Conservation (phyloP, 352 stramenopile species). For the Phytophthora rubi region DNA sequence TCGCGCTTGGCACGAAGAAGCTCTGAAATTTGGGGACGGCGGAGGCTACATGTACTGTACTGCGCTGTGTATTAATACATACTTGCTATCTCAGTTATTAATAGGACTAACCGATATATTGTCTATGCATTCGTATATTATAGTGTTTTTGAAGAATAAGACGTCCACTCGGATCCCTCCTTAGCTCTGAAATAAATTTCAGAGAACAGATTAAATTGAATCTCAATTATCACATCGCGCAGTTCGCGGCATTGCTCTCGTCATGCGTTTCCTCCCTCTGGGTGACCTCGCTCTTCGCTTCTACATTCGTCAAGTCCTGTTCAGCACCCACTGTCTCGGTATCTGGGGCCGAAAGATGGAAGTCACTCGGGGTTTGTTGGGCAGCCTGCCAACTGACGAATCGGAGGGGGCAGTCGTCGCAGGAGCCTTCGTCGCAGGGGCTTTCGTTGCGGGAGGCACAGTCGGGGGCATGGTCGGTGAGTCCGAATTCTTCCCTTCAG, state of each 20-base stretch:
- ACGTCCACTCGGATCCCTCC: too few relatives aligned
- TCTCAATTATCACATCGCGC: constrained; percentile 11
- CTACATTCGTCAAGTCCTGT: constrained; percentile 2
- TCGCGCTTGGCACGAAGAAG: too few relatives aligned
- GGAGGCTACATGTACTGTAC: too few relatives aligned
- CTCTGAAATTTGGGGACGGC: too few relatives aligned
- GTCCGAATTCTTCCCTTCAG: background rate
- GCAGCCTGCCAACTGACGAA: background rate
- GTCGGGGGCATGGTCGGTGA: constrained; percentile 19
- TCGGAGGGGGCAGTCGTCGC: background rate
- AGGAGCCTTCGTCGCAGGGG: background rate
- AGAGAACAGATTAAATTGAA: background rate
- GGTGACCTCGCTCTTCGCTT: background rate
- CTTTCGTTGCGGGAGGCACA: constrained; percentile 7
- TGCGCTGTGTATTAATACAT: too few relatives aligned
- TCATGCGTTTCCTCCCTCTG: background rate
- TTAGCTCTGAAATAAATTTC: too few relatives aligned
- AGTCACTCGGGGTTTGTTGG: background rate
- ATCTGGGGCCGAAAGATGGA: background rate
- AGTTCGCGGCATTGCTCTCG: constrained; percentile 7
- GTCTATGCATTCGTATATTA: too few relatives aligned
- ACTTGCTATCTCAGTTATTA: too few relatives aligned
- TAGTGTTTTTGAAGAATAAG: too few relatives aligned
- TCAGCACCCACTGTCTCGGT: constrained; percentile 6
- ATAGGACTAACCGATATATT: too few relatives aligned